Evolutionary conservation across 2,329 filamentous ascomycete genomes (phyloP), one percentile per base, ranked within the genome.

Genomic region (Aspergillaceae sp.): DNA sequence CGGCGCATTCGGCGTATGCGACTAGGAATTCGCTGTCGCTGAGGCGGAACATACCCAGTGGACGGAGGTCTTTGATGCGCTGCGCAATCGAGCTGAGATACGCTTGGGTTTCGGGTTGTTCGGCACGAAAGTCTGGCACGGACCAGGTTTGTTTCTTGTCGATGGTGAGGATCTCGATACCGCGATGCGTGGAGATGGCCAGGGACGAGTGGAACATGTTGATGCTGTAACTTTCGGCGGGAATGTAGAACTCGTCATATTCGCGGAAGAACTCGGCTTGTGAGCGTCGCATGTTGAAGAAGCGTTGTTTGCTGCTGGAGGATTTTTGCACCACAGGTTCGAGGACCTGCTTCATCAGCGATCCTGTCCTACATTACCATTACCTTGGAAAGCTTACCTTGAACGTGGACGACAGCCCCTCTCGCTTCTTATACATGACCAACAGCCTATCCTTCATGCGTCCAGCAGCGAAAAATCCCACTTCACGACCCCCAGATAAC

Each of bases 241-340:
- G 92, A 56, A 98, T 90, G 70, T 97, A 98, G 69, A 98, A 98
- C 56, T 97, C 92, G 70, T 98, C 92, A 64, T 90, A 98, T 62
- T 98, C 92, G 51, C 92, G 85, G 81, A 97, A 98, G 58, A 91
- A 91, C 58, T 98, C 92, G 0, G 91, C 96, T 49, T 79, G 82
- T 19, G 88, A 88, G 29, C 77, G 75, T 7, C 78, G 78, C 11
- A 82, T 73, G 5, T 60, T 38, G 61, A 80, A 82, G 52, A 84
- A 73, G 6, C 87, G 82, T 4, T 82, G 79, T 58, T 84, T 87
- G 72, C 86, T 91, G 61, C 94, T 87, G 0, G 86, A 83, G 1
- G 89, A 86, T 63, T 95, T 96, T 56, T 96, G 90, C 60, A 92
- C 86, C 28, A 98, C 88, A 0, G 92, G 92, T 64, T 98, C 92